Evolutionary conservation across 1,139 yeast species (phyloP), one percentile per base, ranked within the genome.

Genomic region (Blastobotrys buckinghamii): DNA sequence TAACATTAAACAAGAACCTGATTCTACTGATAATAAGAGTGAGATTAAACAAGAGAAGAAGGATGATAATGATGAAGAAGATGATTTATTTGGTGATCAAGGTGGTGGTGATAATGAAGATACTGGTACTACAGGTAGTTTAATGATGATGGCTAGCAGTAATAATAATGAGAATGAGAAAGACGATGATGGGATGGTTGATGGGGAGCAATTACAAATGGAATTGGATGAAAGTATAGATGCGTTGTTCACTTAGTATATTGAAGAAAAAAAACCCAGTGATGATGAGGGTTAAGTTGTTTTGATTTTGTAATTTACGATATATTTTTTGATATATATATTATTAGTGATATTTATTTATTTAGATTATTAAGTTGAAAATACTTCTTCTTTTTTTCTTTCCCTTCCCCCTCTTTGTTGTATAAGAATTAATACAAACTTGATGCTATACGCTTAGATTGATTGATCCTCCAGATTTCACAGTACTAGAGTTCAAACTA

Each of bases 151-250:
- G 12, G 24, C 20, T 10, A 19, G 9, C 19, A 27, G 24, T n/a
- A 36, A 36, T 34, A 17, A 34, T 16, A 9, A 37, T 9, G 27
- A 19, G 5, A 30, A 13, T 16, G 40, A 34, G 2, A 22, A 16
- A 6, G 39, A 22, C 39, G 39, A 15, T 15, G 22, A n/a, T 22
- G 32, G n/a, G 4, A 16, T 26, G 20, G 34, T 34, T 13, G 45
- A 42, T 19, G 39, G 39, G 2, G 45, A 32, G 2, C 24, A 42
- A 16, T 16, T 26, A 22, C 45, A 42, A 16, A 16, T 34, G 32
- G 45, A 42, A n/a, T 16, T 42, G 39, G 45, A 42, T 17, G 45
- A 42, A 24, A 33, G 45, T 19, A 42, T 42, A 13, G 45, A 42
- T 13, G 15, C 39, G 12, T 24, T 42, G 34, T 34, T 34, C 16